Evolutionary conservation across 1,284 basidiomycete species (phyloP), one percentile per base, ranked within the genome.

Genomic region (Rhodotorula sp.): DNA sequence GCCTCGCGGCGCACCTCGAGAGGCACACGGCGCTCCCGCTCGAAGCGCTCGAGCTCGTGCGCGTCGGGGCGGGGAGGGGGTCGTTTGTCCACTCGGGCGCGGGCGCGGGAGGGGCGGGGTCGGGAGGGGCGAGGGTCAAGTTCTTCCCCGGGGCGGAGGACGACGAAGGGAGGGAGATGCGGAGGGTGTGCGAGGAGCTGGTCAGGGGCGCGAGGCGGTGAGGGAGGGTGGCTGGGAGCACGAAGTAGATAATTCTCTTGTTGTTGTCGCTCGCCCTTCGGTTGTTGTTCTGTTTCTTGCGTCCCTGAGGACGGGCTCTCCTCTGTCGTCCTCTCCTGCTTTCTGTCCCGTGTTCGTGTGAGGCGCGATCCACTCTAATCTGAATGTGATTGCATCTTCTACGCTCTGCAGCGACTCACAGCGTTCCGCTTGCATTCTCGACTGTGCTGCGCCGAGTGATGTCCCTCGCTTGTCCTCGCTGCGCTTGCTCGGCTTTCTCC

Each of bases 11-110:
- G 5, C 55, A 64, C 34, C 19, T 64, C 12, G 7, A 41, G 44
- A 10, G 19, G 27, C 5, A n/a, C 4, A 57, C 54, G 12, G 27
- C 54, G 9, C 25, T 64, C 9, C 25, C 54, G 27, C 48, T 57
- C 19, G 27, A 25, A 1, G 1, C 7, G 5, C 54, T 64, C 63
- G 48, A 41, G 27, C 63, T 64, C 21, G 63, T 57, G 9, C 53
- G 55, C 13, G 12, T 64, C 42, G 63, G 54, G 13, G 63, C 55
- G 27, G 63, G 61, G 1, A 7, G 63, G 5, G 63, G 55, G 13
- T 50, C 55, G 16, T 57, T 57, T 54, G 23, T 64, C 13, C 54
- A 64, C 48, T 64, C 63, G 17, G 63, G 63, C 2, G 54, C 48
- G 12, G 63, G 63, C 0, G 46, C 54, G 34, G 61, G 61, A 12